These are phyloP conservation scores for Hyaloperonospora arabidopsidis DNA, from an alignment of 352 stramenopile genomes.

Conservation along the genomic window DNA sequence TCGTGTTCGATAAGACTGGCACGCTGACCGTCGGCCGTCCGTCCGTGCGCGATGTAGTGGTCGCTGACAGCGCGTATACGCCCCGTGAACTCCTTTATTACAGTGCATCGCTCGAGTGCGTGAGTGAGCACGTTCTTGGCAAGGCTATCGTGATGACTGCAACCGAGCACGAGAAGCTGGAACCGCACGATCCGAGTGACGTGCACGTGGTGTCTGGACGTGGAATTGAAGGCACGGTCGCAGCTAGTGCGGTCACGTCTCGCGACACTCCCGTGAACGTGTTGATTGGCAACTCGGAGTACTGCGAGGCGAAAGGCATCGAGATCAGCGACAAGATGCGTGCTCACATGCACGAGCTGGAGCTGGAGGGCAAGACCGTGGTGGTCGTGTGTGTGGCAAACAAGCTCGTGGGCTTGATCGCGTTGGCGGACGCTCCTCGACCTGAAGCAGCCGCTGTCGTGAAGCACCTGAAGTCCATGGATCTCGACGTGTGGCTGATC, in stretches of 20 bases:
- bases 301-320: constrained; percentile 72
- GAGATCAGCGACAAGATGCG: constrained; percentile 50
- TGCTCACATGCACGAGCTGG: constrained; percentile 72
- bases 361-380: constrained; percentile 81
- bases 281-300: constrained; percentile 73
- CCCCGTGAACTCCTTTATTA: constrained; percentile 74
- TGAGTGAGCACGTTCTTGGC: constrained; percentile 79
- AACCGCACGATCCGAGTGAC: constrained; percentile 61
- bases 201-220: constrained; percentile 69
- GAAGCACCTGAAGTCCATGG: constrained; percentile 69
- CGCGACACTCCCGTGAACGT: constrained; percentile 31
- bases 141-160: constrained; percentile 79
- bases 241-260: constrained; percentile 15
- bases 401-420: constrained; percentile 68
- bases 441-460: constrained; percentile 70
- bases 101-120: constrained; percentile 65
- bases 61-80: constrained; percentile 54
- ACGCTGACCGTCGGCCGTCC: constrained; percentile 84
- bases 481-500: constrained; percentile 80
- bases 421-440: constrained; percentile 64
- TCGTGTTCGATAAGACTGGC: constrained; percentile 92
- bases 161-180: constrained; percentile 65
- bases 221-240: constrained; percentile 67
- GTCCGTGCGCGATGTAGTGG: constrained; percentile 71
- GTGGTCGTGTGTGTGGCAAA: constrained; percentile 69